These are phyloP conservation scores for Neurospora africana DNA, from an alignment of 495 filamentous ascomycete species.

Conservation along the genomic window DNA sequence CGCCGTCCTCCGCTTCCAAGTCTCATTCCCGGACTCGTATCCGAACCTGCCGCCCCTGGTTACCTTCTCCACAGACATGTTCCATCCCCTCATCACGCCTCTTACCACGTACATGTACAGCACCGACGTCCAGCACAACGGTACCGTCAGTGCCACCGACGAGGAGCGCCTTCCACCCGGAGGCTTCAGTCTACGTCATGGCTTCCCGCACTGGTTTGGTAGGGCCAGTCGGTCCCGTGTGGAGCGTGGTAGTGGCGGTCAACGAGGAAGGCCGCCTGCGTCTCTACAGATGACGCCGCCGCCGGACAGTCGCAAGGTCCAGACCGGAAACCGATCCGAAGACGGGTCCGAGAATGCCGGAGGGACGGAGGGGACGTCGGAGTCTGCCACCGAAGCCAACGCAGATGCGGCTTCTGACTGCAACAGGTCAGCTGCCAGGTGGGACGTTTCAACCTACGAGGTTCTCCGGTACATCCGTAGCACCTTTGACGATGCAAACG, in stretches of 20 bases:
- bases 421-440: conserved; percentile 10
- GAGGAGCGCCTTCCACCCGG: conserved; percentile 75
- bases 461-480: conserved; percentile 72
- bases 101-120: conserved; percentile 85
- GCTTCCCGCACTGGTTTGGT: conserved; percentile 83
- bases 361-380: not conserved
- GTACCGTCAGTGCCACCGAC: conserved; percentile 69
- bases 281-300: conserved; percentile 21
- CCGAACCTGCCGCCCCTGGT: conserved; percentile 71
- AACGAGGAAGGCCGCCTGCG: conserved; percentile 14
- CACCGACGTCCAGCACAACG: conserved; percentile 55
- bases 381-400: not conserved
- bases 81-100: conserved; percentile 86
- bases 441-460: conserved; percentile 41
- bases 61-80: conserved; percentile 81
- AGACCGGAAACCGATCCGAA: conserved; percentile 4
- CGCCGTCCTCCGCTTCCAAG: conserved; percentile 79
- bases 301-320: not conserved
- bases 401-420: conserved; percentile 3
- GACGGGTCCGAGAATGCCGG: not conserved
- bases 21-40: conserved; percentile 75
- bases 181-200: conserved; percentile 77
- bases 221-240: conserved; percentile 5
- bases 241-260: not conserved
- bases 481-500: conserved; percentile 63